These are phyloP conservation scores for Pestalotiopsis sp. DNA, from an alignment of 2,329 filamentous ascomycete genomes.

Conservation along the genomic window DNA sequence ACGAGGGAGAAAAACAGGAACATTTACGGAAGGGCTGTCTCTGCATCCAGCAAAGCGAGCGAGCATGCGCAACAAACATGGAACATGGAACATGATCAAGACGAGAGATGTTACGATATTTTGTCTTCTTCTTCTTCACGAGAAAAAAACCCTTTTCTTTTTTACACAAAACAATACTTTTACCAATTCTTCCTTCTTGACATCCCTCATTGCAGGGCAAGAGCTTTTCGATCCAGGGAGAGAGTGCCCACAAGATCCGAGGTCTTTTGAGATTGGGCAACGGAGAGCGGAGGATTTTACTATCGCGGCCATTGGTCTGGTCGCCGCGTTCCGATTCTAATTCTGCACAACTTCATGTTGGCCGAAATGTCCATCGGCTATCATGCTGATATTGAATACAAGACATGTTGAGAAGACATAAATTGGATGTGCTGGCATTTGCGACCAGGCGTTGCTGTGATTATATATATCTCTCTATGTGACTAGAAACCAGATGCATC, in stretches of 20 bases:
- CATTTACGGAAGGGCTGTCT: not conserved
- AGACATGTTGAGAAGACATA: slow-evolving; percentile 1
- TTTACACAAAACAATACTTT: not conserved
- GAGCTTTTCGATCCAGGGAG: not conserved
- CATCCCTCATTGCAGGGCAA: not conserved
- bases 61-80: not conserved
- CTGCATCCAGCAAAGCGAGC: slow-evolving; percentile 2
- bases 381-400: slow-evolving; percentile 7
- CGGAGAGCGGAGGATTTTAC: not conserved
- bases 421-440: not conserved
- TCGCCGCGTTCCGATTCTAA: not conserved
- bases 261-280: not conserved
- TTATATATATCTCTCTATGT: not conserved
- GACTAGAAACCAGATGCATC: not conserved
- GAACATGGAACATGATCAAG: slow-evolving; percentile 9
- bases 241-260: not conserved
- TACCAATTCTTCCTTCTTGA: not conserved
- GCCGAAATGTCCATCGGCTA: not conserved
- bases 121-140: slow-evolving; percentile 3
- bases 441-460: not conserved
- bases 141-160: too few relatives aligned
- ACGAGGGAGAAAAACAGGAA: not conserved
- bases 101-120: slow-evolving; percentile 9
- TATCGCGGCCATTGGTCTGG: not conserved
- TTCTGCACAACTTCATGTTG: not conserved